phyloP scores from a whole-genome alignment of 2,329 filamentous ascomycete genomes.

The Tolypocladium inflatum region DNA sequence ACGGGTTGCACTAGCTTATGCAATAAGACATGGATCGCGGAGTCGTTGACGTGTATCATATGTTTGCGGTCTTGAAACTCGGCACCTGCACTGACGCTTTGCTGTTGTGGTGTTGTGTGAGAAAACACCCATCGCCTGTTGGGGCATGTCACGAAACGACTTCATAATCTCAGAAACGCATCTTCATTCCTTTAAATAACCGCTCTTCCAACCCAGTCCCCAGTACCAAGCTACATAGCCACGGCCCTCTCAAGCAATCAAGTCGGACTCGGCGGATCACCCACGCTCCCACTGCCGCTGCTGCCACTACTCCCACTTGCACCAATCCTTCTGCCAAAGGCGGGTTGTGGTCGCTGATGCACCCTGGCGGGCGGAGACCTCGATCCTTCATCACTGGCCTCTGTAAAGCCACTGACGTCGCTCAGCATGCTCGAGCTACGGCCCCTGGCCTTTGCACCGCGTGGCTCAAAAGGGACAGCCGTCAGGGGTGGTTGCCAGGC shows the following conservation, averaged over 20 bases:
- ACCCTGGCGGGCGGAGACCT: conserved; percentile 10
- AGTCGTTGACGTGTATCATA: no score
- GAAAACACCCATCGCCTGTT: neutral
- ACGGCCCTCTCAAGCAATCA: conserved; percentile 1
- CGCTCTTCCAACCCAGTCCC: neutral
- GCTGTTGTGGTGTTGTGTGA: no score
- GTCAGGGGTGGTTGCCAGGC: conserved; percentile 28
- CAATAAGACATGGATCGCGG: no score
- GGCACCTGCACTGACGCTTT: no score
- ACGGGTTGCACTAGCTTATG: no score
- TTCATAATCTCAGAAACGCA: neutral
- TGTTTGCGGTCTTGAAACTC: no score
- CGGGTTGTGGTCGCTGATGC: conserved; percentile 1
- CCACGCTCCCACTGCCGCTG: conserved; percentile 39
- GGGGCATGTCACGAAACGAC: neutral
- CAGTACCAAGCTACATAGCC: neutral
- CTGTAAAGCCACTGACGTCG: conserved; percentile 57
- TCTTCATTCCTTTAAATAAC: conserved; percentile 1
- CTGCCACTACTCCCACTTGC: conserved; percentile 30
- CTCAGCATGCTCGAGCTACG: conserved; percentile 60
- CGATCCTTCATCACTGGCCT: conserved; percentile 46
- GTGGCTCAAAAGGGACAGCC: conserved; percentile 23
- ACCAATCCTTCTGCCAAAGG: conserved; percentile 8
- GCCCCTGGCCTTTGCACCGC: conserved; percentile 36
- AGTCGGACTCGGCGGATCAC: conserved; percentile 42